These are phyloP conservation scores for Penicillium atrosanguineum DNA, from an alignment of 495 filamentous ascomycete genomes.

Conservation along the genomic window DNA sequence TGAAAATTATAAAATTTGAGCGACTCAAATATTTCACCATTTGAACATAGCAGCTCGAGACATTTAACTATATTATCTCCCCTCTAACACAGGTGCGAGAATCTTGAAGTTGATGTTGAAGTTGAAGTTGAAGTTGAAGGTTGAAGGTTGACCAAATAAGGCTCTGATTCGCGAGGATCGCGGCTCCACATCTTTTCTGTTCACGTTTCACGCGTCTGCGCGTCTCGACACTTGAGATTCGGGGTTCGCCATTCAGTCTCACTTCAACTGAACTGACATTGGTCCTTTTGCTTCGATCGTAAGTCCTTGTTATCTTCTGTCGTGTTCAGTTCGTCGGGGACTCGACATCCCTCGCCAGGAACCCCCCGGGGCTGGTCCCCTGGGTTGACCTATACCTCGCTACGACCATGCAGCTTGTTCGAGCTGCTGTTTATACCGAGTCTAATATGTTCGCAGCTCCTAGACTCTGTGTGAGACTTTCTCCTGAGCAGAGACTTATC, in stretches of 20 bases:
- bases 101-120: background rate
- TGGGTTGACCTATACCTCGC: background rate
- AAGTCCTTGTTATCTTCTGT: background rate
- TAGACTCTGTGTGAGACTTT: background rate
- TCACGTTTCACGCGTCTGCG: constrained; percentile 34
- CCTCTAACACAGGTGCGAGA: background rate
- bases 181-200: constrained; percentile 9
- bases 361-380: background rate
- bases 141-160: background rate
- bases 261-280: background rate
- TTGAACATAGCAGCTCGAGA: background rate
- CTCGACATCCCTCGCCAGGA: background rate
- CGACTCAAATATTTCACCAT: background rate
- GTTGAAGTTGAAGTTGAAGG: background rate
- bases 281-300: background rate
- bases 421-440: background rate
- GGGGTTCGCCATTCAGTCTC: constrained; percentile 17
- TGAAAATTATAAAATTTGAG: background rate
- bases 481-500: background rate
- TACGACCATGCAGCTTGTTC: background rate
- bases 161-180: background rate
- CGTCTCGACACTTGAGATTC: constrained; percentile 18
- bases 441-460: background rate
- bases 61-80: background rate
- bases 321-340: too few relatives aligned